A percentile compares a stretch with the other conserved stretches of the same genome.
Evolutionary conservation across 176 grass and related monocot genomes (phyloP).

Genomic region (Melocanna baccifera): DNA sequence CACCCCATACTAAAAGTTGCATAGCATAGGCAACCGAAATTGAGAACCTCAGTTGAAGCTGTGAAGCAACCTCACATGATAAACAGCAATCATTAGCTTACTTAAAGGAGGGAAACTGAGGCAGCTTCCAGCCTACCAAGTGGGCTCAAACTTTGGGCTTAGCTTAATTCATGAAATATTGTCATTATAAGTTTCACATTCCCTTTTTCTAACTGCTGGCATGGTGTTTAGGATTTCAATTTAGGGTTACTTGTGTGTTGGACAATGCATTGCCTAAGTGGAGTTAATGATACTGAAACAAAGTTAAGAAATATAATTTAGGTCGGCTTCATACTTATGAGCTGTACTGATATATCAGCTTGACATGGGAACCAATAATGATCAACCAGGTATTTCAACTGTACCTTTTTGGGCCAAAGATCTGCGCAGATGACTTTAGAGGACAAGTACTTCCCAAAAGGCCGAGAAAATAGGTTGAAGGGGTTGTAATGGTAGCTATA

Average conservation of each 20-base stretch:
- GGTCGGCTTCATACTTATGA: neutral
- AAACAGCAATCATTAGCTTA: neutral
- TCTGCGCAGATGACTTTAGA: neutral
- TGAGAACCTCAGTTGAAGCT: neutral
- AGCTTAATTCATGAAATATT: constrained; percentile 1
- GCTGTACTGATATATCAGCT: neutral
- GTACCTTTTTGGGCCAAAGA: neutral
- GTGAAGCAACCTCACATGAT: neutral
- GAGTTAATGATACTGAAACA: neutral
- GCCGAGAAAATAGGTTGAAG: neutral
- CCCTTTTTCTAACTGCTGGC: neutral
- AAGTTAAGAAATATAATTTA: neutral
- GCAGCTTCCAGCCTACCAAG: neutral
- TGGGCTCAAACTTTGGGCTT: neutral
- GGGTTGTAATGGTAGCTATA: neutral
- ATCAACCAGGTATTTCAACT: constrained; percentile 3
- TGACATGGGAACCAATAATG: neutral
- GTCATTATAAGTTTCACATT: neutral
- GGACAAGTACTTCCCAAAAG: neutral
- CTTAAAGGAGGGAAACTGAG: neutral
- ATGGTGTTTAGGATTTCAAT: neutral
- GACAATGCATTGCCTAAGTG: constrained; percentile 13
- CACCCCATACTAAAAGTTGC: neutral
- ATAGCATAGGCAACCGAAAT: constrained; percentile 9
- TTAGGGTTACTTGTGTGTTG: constrained; percentile 5